phyloP scores from a whole-genome alignment of 148 eudicot genomes.

The Rhododendron molle region DNA sequence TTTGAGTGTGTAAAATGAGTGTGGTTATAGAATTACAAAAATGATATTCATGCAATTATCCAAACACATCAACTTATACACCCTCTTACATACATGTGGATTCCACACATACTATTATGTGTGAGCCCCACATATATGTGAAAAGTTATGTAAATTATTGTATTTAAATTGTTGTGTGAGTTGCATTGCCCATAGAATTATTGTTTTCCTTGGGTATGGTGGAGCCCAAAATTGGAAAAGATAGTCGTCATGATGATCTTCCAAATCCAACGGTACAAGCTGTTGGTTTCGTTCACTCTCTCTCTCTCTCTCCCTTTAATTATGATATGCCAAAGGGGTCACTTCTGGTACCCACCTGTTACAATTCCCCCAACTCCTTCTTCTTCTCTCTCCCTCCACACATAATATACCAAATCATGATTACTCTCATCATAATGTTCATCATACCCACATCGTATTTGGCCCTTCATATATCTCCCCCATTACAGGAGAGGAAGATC shows the following conservation, averaged over 20 bases:
- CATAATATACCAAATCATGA: conserved; percentile 21
- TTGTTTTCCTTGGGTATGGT: neutral
- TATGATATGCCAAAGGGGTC: neutral
- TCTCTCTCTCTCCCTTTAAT: neutral
- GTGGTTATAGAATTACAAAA: too few relatives aligned
- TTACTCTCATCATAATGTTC: conserved; percentile 31
- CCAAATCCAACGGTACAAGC: conserved; percentile 5
- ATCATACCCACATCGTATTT: conserved; percentile 18
- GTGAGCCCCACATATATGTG: too few relatives aligned
- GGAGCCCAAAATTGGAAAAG: conserved; percentile 9
- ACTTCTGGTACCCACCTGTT: conserved; percentile 6
- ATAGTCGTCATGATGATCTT: conserved; percentile 5
- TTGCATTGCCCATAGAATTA: too few relatives aligned
- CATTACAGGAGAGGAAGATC: neutral
- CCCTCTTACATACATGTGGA: too few relatives aligned
- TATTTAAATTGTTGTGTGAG: too few relatives aligned
- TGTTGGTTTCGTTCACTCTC: neutral
- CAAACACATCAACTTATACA: too few relatives aligned
- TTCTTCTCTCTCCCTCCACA: neutral
- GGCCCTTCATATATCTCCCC: conserved; percentile 10
- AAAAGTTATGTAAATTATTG: too few relatives aligned
- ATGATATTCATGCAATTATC: too few relatives aligned
- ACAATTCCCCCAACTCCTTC: neutral
- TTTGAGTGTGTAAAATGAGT: too few relatives aligned
- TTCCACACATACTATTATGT: too few relatives aligned